These are phyloP conservation scores for Miamiensis avidus DNA, from an alignment of 169 alveolate genomes.

Conservation along the genomic window DNA sequence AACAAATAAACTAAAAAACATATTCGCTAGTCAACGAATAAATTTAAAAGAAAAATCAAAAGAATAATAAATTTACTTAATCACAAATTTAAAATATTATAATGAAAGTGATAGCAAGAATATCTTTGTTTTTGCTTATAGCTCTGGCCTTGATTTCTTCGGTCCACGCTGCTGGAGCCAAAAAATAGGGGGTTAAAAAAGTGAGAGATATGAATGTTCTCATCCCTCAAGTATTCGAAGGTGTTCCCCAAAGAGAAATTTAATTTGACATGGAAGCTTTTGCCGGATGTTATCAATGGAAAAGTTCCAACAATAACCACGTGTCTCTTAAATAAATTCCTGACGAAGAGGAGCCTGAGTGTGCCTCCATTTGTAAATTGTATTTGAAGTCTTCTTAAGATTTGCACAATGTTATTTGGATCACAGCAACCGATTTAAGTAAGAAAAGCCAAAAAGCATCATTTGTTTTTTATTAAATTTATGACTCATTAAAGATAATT, in stretches of 20 bases:
- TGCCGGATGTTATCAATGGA: constrained; percentile 22
- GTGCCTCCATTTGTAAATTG: constrained; percentile 28
- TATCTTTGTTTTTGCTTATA: too few relatives aligned
- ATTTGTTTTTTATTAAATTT: background rate
- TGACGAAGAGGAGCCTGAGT: constrained; percentile 26
- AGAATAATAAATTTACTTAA: too few relatives aligned
- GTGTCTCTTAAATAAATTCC: background rate
- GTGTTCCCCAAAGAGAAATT: constrained; percentile 11
- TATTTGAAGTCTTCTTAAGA: constrained; percentile 17
- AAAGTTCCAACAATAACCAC: constrained; percentile 1
- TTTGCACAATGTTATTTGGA: constrained; percentile 46
- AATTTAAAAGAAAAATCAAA: too few relatives aligned
- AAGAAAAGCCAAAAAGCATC: background rate
- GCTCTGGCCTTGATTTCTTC: background rate
- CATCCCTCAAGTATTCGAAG: constrained; percentile 2
- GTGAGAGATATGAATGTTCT: constrained; percentile 13
- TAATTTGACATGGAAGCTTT: constrained; percentile 2
- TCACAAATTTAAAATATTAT: background rate
- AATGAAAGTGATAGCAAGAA: background rate
- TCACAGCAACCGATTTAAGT: constrained; percentile 51
- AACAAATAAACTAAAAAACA: too few relatives aligned
- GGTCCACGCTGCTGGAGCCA: background rate
- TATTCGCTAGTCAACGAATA: too few relatives aligned
- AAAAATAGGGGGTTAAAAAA: background rate
- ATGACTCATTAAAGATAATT: background rate